Evolutionary conservation across 2,329 filamentous ascomycete species (phyloP), one percentile per base, ranked within the genome.

Genomic region (Scopulariopsis brevicaulis): DNA sequence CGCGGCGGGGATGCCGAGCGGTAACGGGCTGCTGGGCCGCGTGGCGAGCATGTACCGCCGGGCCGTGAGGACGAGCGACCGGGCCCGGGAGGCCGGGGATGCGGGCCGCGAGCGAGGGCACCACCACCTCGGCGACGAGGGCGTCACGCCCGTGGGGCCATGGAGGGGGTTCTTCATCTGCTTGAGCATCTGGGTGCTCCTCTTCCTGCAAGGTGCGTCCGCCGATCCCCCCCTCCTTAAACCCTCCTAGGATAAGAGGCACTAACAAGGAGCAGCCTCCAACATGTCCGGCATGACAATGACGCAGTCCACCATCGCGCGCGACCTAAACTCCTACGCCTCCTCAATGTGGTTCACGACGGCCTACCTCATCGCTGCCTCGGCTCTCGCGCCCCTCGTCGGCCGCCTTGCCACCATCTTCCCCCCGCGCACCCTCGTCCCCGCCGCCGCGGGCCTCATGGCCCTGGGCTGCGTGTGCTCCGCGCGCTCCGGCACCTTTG

Each of bases 221-320:
- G 32, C 43, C 58, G 55, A 56, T 61, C 48, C 60, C 43, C 37
- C 53, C 52, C 37, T 24, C 32, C 25, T 54, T 32, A 58, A n/a
- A 25, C 18, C 24, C 11, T 7, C 6, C 24, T 53, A 37, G 53
- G 3, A 46, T 15, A 46, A 14, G n/a, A 2, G n/a, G 40, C 15
- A 46, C 12, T 53, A n/a, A 55, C 10, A 43, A 50, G 40, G 11
- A 40, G 7, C 60, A 79, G 78, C 79, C 6, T 74, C 81, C 61
- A 94, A 94, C 66, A 89, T 92, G 71, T 89, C 85, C 14, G 84
- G 90, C 63, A 85, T 95, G 67, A 89, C 88, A 6, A 92, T 90
- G 58, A 88, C 87, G 1, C 90, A 94, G 71, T 89, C 85, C 8
- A 77, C 77, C 55, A 89, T 95, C 62, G 89, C 89, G 2, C 80